Conservation (phyloP, 1,284 basidiomycete genomes). For the Irpex sp. region DNA sequence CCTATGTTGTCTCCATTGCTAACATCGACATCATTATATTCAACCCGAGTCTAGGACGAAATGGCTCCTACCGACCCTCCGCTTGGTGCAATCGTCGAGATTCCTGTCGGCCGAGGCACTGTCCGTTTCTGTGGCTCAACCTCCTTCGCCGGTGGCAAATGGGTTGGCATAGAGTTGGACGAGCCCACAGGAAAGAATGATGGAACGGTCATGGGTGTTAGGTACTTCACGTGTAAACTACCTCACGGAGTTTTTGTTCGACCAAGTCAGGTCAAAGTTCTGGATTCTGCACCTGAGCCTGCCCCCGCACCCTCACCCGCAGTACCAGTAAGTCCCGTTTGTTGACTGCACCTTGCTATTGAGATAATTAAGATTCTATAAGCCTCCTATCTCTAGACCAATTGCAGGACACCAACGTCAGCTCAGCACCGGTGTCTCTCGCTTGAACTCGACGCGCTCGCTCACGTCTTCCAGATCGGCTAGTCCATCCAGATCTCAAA, state of each 20-base stretch:
- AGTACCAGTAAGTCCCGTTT: constrained; percentile 15
- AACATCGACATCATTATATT: not conserved
- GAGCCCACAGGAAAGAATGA: constrained; percentile 93
- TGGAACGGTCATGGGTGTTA: constrained; percentile 79
- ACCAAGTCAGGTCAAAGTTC: constrained; percentile 78
- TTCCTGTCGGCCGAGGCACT: constrained; percentile 77
- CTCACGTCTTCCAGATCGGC: constrained; percentile 31
- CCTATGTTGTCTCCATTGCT: not conserved
- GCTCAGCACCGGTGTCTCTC: constrained; percentile 32
- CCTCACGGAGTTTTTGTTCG: constrained; percentile 90
- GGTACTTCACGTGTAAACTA: constrained; percentile 83
- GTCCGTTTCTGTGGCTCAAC: constrained; percentile 88
- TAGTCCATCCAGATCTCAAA: constrained; percentile 33
- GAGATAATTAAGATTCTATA: not conserved
- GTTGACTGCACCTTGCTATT: not conserved
- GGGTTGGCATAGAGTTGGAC: constrained; percentile 91
- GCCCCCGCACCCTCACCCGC: constrained; percentile 21
- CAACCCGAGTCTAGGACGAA: not conserved
- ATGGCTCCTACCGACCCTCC: constrained; percentile 29
- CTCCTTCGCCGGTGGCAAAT: constrained; percentile 85
- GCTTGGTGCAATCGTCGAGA: constrained; percentile 68
- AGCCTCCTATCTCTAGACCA: constrained; percentile 24
- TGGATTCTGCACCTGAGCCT: constrained; percentile 43
- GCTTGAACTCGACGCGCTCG: constrained; percentile 34
- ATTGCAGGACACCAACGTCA: constrained; percentile 36